Percentiles rank a stretch among this genome's conserved stretches.
Evolutionary conservation across 1,284 basidiomycete species (phyloP).

Genomic region (Cutaneotrichosporon dermatis): DNA sequence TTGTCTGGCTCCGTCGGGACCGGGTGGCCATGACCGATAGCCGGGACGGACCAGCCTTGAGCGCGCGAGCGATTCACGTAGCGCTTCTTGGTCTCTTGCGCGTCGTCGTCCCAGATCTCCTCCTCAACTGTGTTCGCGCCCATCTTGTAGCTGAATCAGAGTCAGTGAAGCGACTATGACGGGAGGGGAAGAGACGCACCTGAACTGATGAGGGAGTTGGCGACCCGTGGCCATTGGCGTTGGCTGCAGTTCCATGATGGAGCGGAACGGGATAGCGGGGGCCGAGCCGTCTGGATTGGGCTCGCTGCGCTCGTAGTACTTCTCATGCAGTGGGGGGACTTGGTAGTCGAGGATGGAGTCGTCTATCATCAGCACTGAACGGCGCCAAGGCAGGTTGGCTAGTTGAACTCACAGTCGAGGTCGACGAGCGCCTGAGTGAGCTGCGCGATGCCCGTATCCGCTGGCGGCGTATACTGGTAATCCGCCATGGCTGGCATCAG

Average conservation of each 20-base stretch:
- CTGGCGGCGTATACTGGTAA: conserved; percentile 75
- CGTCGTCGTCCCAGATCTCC: conserved; percentile 30
- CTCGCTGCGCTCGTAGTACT: conserved; percentile 49
- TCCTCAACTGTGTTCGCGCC: conserved; percentile 24
- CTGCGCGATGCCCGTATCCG: conserved; percentile 63
- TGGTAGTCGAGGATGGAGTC: conserved; percentile 64
- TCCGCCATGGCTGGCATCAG: conserved; percentile 72
- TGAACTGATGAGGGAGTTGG: conserved; percentile 26
- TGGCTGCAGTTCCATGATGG: conserved; percentile 38
- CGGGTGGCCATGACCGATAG: conserved; percentile 24
- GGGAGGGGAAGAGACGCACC: too few species aligned
- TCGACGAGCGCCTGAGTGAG: conserved; percentile 67
- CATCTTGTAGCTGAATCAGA: conserved; percentile 24
- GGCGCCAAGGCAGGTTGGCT: not conserved
- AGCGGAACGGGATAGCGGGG: conserved; percentile 20
- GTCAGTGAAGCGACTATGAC: too few species aligned
- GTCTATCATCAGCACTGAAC: conserved; percentile 52
- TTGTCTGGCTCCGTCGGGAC: conserved; percentile 62
- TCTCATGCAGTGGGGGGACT: conserved; percentile 63
- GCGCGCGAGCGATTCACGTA: conserved; percentile 34
- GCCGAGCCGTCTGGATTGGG: conserved; percentile 17
- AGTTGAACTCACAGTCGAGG: conserved; percentile 64
- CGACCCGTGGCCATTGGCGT: conserved; percentile 33
- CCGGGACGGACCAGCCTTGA: conserved; percentile 22
- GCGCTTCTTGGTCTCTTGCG: conserved; percentile 28